These are phyloP conservation scores for Cytospora piceicola DNA, from an alignment of 2,329 filamentous ascomycete genomes.

Conservation along the genomic window DNA sequence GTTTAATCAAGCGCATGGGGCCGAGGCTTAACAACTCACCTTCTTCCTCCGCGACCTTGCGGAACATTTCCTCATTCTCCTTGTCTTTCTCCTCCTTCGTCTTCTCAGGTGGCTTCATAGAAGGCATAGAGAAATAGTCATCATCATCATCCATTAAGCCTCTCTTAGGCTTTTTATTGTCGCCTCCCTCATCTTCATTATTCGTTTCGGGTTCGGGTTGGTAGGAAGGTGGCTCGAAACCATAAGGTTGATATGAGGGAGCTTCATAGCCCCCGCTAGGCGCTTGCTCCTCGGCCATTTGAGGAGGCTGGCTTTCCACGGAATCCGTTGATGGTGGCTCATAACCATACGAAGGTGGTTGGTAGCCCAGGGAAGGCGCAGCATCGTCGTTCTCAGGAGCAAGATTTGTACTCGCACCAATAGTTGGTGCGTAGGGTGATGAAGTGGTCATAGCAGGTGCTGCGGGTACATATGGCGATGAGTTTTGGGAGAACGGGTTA, in stretches of 20 bases:
- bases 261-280: constrained; percentile 59
- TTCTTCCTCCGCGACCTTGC: constrained; percentile 78
- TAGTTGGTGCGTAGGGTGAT: constrained; percentile 21
- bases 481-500: constrained; percentile 23
- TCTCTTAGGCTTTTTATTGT: constrained; percentile 67
- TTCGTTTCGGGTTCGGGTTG: constrained; percentile 53
- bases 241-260: constrained; percentile 63
- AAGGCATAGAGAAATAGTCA: constrained; percentile 59
- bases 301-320: constrained; percentile 36
- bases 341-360: constrained; percentile 56
- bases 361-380: constrained; percentile 40
- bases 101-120: constrained; percentile 57
- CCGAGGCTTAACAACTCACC: constrained; percentile 50
- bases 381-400: constrained; percentile 6
- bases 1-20: constrained; percentile 31
- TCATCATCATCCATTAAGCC: constrained; percentile 83
- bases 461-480: constrained; percentile 31
- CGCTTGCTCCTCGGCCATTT: constrained; percentile 36
- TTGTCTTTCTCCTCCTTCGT: constrained; percentile 71
- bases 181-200: constrained; percentile 50
- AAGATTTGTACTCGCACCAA: constrained; percentile 13
- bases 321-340: constrained; percentile 49
- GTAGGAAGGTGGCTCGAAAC: constrained; percentile 60
- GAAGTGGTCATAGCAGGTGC: constrained; percentile 11
- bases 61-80: constrained; percentile 84